Evolutionary conservation across 177 flowering plant species (phyloP).

Genomic region (Vitis hybrid): DNA sequence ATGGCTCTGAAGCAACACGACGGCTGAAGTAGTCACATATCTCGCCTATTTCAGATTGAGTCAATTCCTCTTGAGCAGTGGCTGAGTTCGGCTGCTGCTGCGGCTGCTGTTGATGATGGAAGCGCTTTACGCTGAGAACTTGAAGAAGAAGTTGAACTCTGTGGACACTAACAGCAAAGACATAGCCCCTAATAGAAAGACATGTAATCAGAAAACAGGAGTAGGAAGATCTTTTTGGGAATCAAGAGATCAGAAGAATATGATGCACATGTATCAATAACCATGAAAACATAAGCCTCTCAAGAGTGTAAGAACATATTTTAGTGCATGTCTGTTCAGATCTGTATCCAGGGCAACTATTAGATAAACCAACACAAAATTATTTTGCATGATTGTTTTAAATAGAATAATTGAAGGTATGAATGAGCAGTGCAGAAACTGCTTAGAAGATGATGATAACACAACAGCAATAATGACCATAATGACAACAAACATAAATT

Average conservation of each 20-base stretch:
- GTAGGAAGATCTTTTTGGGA: background rate
- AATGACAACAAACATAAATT: no score
- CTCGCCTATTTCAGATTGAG: conserved; percentile 80
- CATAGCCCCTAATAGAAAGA: conserved; percentile 74
- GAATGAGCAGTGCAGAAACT: no score
- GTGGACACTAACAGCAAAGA: conserved; percentile 97
- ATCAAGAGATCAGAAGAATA: background rate
- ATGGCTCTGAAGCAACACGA: conserved; percentile 98
- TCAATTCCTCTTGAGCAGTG: conserved; percentile 72
- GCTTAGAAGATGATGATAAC: no score
- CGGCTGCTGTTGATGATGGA: conserved; percentile 86
- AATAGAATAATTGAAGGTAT: no score
- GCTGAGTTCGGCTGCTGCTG: conserved; percentile 65
- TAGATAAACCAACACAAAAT: no score
- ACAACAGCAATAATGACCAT: no score
- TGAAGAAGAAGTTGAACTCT: conserved; percentile 98
- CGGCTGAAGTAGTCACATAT: conserved; percentile 98
- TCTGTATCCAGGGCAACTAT: no score
- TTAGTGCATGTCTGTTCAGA: no score
- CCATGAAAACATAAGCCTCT: background rate
- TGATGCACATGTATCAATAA: background rate
- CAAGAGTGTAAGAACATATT: no score
- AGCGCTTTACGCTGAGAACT: conserved; percentile 91
- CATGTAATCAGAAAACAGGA: conserved; percentile 1
- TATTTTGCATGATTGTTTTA: no score